Base-by-base conservation (phyloP, 148 eudicot species). In the Chenopodium suecicum region DNA sequence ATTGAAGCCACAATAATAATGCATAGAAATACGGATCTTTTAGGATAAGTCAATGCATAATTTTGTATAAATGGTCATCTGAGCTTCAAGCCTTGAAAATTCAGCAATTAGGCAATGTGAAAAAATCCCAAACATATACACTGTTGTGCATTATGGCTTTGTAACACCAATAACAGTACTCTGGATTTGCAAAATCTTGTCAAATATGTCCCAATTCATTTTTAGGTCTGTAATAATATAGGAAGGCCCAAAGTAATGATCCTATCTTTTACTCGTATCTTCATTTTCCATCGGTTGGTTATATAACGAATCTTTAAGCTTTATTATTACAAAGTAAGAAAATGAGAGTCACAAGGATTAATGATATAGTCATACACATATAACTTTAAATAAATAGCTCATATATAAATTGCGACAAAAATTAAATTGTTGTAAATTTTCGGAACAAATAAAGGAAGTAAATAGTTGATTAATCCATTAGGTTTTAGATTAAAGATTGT, bases 141-240 rank as follows among this genome's bases (percentile, higher is more conserved):
- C 78, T 74, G 78, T 64, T 47, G 78, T 74, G 47, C 64, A 22
- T 63, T 47, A 48, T 81, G 54, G 44, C 29, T 54, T 76, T 76
- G 76, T 54, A 37, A 78, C 58, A 68, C 27, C 79, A 68, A 41
- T 66, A 68, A 76, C 75, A 82, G 84, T 82, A 41, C 22, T 41
- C 9, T 25, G 79, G 84, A 82, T 82, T 52, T 82, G 75, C 84
- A 75, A 48, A 54, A 82, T 76, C 80, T 27, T 75, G 79, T 66
- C 75, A 67, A 81, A 37, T 32, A 54, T 65, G 60, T 73, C 20
- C 32, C 23, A 22, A 46, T 44, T 27, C 10, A 23, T 46, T 47
- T 73, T 46, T 73, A 70, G 2, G 74, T 37, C 50, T 70, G 41
- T 50, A 41, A 7, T 68, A 31, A 14, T 31, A n/a, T 22, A 62